Conservation (phyloP, 2,329 filamentous ascomycete genomes). For the Colletotrichum sp. region DNA sequence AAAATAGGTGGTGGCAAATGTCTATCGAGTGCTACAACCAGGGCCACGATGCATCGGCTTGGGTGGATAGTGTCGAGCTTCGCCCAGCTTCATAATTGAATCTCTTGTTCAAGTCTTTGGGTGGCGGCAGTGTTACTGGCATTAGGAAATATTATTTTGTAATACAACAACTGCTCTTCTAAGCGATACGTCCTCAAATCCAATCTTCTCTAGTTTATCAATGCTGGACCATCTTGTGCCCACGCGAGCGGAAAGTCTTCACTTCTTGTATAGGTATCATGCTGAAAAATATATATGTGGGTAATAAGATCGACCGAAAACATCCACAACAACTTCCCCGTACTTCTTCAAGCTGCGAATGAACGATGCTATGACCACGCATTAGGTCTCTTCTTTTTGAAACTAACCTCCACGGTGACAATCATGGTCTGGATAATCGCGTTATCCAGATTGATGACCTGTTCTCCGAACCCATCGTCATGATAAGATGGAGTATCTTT, state of each 20-base stretch:
- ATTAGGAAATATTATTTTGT: neutral
- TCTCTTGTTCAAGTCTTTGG: no score
- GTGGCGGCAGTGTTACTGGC: neutral
- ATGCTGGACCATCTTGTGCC: neutral
- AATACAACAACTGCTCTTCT: neutral
- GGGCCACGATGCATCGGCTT: neutral
- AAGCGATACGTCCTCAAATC: neutral
- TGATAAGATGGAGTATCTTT: neutral
- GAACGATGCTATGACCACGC: neutral
- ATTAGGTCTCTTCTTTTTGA: neutral
- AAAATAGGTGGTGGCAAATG: neutral
- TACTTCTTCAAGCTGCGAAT: neutral
- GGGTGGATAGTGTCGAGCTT: neutral
- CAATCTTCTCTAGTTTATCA: neutral
- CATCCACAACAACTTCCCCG: neutral
- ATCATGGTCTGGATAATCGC: slow-evolving; percentile 8
- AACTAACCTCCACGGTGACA: slow-evolving; percentile 1
- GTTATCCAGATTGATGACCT: neutral
- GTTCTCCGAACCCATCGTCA: neutral
- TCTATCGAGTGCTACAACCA: neutral
- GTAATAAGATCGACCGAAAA: neutral
- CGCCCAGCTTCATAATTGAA: neutral
- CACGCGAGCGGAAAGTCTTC: neutral
- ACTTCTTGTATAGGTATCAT: neutral
- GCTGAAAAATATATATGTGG: neutral